Conservation (phyloP, 2,329 filamentous ascomycete species). For the Talaromyces amestolkiae region DNA sequence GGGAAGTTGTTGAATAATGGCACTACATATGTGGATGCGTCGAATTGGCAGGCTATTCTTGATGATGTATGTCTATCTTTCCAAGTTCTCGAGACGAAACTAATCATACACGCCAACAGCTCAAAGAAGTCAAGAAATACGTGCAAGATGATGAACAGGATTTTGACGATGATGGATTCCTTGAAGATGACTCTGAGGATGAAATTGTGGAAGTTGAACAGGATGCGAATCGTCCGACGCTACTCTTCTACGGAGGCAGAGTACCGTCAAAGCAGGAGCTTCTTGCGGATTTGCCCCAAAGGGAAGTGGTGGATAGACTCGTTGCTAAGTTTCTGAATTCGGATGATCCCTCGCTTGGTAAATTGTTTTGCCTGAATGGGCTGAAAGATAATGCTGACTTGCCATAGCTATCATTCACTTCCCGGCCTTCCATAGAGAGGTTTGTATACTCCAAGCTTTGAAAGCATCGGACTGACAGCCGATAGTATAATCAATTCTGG, state of each 20-base stretch:
- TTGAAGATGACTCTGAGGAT: constrained; percentile 24
- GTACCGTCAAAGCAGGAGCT: constrained; percentile 32
- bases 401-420: constrained; percentile 30
- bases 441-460: constrained; percentile 28
- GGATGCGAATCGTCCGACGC: constrained; percentile 25
- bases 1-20: constrained; percentile 33
- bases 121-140: constrained; percentile 35
- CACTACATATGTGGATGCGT: constrained; percentile 37
- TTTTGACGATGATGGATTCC: neutral
- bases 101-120: constrained; percentile 23
- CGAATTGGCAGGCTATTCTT: constrained; percentile 38
- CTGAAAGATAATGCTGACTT: neutral
- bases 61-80: constrained; percentile 32
- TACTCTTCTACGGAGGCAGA: constrained; percentile 30
- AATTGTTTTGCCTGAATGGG: constrained; percentile 4
- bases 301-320: constrained; percentile 33
- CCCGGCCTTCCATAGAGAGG: constrained; percentile 34
- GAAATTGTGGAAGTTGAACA: constrained; percentile 26
- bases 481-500: constrained; percentile 35
- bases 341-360: constrained; percentile 33
- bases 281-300: constrained; percentile 32
- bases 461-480: neutral
- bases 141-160: constrained; percentile 20
- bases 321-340: constrained; percentile 36
- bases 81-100: neutral